Conservation (phyloP, 345 rosid genomes). For the Salix purpurea region DNA sequence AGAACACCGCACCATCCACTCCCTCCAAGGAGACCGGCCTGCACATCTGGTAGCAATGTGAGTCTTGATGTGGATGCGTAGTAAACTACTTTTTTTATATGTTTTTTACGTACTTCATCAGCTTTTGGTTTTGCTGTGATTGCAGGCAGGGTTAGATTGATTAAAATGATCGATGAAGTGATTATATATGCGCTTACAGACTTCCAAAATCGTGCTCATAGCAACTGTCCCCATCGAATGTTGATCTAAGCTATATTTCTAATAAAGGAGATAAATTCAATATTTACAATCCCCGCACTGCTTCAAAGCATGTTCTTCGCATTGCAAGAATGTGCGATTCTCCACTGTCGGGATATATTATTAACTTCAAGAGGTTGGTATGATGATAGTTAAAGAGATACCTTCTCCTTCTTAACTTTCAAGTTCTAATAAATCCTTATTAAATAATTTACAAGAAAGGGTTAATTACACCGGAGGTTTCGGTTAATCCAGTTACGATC, state of each 20-base stretch:
- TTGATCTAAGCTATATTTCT: neutral
- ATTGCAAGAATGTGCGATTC: no score
- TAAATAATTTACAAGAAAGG: neutral
- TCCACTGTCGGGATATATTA: no score
- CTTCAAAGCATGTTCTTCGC: no score
- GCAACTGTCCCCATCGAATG: neutral
- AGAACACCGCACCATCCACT: slow-evolving; percentile 69
- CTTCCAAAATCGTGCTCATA: neutral
- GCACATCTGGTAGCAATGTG: slow-evolving; percentile 42
- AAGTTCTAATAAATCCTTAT: no score
- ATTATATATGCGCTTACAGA: neutral
- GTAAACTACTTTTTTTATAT: no score
- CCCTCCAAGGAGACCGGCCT: slow-evolving; percentile 69
- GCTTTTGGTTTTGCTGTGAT: neutral
- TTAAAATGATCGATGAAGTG: neutral
- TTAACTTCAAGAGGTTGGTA: no score
- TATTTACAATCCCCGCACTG: neutral
- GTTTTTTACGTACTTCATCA: no score
- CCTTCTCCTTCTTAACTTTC: no score
- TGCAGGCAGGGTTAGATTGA: neutral
- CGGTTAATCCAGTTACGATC: no score
- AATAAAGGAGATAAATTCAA: neutral
- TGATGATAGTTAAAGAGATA: no score
- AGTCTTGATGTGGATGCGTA: neutral
- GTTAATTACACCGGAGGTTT: neutral